A percentile compares a stretch with the other conserved stretches of the same genome.
Evolutionary conservation across 495 filamentous ascomycete genomes (phyloP).

Genomic region (Acidomyces sp.): DNA sequence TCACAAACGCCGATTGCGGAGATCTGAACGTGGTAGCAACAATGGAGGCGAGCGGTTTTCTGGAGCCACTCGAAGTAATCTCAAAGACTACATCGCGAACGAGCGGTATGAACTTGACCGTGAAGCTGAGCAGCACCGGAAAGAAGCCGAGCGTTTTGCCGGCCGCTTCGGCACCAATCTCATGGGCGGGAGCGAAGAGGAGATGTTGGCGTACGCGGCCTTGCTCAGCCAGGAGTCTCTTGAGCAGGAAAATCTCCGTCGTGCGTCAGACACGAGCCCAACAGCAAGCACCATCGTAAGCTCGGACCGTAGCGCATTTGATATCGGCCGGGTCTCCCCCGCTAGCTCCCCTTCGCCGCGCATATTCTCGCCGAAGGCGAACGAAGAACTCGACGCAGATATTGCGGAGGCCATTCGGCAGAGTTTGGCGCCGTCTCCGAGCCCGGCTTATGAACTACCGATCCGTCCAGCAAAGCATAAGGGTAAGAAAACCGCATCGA

Average conservation of each 20-base stretch:
- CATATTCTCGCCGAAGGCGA: conserved; percentile 28
- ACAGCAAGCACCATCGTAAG: conserved; percentile 25
- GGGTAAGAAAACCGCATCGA: conserved; percentile 16
- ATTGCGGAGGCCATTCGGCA: conserved; percentile 70
- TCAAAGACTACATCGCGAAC: conserved; percentile 68
- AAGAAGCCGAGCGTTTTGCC: conserved; percentile 53
- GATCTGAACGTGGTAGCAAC: conserved; percentile 46
- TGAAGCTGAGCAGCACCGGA: conserved; percentile 50
- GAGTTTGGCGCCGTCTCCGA: conserved; percentile 42
- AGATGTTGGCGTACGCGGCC: conserved; percentile 76
- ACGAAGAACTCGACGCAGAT: conserved; percentile 56
- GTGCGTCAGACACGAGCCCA: conserved; percentile 38
- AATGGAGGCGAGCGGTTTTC: conserved; percentile 41
- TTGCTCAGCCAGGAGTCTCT: conserved; percentile 75
- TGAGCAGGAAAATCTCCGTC: conserved; percentile 41
- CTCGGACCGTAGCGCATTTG: conserved; percentile 29
- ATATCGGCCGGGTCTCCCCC: conserved; percentile 8
- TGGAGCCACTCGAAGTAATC: conserved; percentile 45
- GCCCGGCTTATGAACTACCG: conserved; percentile 23
- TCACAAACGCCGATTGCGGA: conserved; percentile 49
- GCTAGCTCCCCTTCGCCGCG: conserved; percentile 6
- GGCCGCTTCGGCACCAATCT: conserved; percentile 72
- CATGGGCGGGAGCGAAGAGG: conserved; percentile 66
- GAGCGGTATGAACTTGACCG: conserved; percentile 66
- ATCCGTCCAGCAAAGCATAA: conserved; percentile 27